These are phyloP conservation scores for Sphagnum tenellum DNA, from an alignment of 225 moss, liverwort and hornwort genomes.

Conservation along the genomic window DNA sequence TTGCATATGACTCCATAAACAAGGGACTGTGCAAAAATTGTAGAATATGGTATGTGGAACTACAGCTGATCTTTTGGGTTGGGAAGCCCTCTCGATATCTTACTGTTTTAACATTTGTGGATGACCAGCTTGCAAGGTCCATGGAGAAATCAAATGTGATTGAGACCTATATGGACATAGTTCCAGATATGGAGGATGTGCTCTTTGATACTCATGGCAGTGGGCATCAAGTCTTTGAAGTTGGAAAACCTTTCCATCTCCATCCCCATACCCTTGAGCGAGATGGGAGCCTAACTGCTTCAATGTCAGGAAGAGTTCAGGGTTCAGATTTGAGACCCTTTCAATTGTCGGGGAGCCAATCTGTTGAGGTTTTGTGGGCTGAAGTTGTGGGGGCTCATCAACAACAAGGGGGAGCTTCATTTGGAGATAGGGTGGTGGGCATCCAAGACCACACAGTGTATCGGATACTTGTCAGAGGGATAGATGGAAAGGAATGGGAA, in stretches of 20 bases:
- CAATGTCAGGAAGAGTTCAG: conserved; percentile 42
- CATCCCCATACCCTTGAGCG: conserved; percentile 33
- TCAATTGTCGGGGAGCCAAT: conserved; percentile 23
- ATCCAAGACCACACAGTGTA: conserved; percentile 92
- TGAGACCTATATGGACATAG: conserved; percentile 88
- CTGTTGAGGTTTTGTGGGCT: conserved; percentile 66
- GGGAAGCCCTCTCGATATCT: no score
- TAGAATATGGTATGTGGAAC: no score
- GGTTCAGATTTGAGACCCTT: conserved; percentile 13
- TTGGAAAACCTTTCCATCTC: conserved; percentile 26
- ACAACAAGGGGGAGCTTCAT: conserved; percentile 77
- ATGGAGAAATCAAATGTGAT: conserved; percentile 90
- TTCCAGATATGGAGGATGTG: conserved; percentile 92
- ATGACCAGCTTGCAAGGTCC: conserved; percentile 76
- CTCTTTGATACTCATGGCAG: conserved; percentile 69
- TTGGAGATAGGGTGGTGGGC: conserved; percentile 88
- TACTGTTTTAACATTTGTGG: not conserved
- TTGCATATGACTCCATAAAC: no score
- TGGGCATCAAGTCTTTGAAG: conserved; percentile 42
- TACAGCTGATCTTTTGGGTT: no score
- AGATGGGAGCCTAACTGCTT: conserved; percentile 71
- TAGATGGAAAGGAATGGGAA: conserved; percentile 76
- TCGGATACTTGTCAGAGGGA: conserved; percentile 59
- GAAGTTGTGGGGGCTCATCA: conserved; percentile 91
- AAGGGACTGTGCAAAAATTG: no score